Evolutionary conservation across 306 rosid species (phyloP).

Genomic region (Cercis canadensis): DNA sequence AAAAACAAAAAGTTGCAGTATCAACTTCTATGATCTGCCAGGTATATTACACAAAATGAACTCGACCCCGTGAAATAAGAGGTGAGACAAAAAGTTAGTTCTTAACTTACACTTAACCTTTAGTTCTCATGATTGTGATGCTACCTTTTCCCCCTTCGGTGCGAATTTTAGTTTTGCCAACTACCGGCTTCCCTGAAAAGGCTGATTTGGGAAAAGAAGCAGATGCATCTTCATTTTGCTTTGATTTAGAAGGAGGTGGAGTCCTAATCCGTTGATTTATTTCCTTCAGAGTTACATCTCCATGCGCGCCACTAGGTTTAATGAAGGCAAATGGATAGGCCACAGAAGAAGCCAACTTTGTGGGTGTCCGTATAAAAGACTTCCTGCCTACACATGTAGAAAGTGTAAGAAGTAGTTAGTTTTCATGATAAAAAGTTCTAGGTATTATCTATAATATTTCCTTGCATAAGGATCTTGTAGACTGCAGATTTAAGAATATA

Average conservation of each 20-base stretch:
- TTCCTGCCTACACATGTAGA: slow-evolving; percentile 69
- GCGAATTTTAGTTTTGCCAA: slow-evolving; percentile 86
- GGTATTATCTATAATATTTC: background rate
- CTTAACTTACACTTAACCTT: slow-evolving; percentile 67
- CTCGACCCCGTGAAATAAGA: no score
- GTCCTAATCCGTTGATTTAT: slow-evolving; percentile 84
- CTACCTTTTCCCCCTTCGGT: slow-evolving; percentile 96
- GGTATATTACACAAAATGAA: slow-evolving; percentile 9
- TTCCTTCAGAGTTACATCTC: slow-evolving; percentile 90
- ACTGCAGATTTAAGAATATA: slow-evolving; percentile 3
- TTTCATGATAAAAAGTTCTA: slow-evolving; percentile 22
- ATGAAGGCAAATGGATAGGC: slow-evolving; percentile 92
- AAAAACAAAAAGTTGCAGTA: slow-evolving; percentile 36
- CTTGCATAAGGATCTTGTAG: background rate
- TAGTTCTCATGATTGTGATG: slow-evolving; percentile 97
- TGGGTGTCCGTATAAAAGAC: slow-evolving; percentile 68
- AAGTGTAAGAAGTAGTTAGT: slow-evolving; percentile 28
- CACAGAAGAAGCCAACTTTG: slow-evolving; percentile 75
- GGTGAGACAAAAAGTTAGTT: no score
- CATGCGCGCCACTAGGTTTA: slow-evolving; percentile 82
- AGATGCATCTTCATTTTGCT: slow-evolving; percentile 62
- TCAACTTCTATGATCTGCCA: slow-evolving; percentile 32
- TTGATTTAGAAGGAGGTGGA: slow-evolving; percentile 69
- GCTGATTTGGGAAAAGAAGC: slow-evolving; percentile 79
- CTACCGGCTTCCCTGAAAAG: slow-evolving; percentile 94